Percentiles rank a stretch among this genome's conserved stretches.
These are phyloP conservation scores for Phoenix roebelenii DNA, from an alignment of 176 grass and related monocot species.

Conservation along the genomic window DNA sequence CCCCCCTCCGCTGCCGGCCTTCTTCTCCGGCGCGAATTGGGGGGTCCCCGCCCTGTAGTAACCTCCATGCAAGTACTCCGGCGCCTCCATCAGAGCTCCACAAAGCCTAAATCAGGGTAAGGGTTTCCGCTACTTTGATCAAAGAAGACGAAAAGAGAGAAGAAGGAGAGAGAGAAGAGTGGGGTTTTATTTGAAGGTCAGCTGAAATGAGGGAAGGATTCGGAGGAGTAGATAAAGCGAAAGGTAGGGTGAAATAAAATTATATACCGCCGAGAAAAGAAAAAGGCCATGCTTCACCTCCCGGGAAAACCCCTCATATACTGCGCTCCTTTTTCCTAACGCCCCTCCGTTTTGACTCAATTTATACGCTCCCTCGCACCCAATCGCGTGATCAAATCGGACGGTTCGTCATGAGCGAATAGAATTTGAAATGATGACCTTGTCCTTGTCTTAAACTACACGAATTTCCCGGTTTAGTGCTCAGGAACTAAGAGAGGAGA, in stretches of 20 bases:
- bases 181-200: slow-evolving; percentile 34
- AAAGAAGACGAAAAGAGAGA: slow-evolving; percentile 14
- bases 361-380: too few species aligned
- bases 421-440: too few species aligned
- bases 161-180: slow-evolving; percentile 24
- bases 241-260: slow-evolving; percentile 25
- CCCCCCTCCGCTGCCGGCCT: slow-evolving; percentile 21
- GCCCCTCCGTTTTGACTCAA: too few species aligned
- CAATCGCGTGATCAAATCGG: too few species aligned
- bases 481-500: too few species aligned
- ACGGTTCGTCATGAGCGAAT: too few species aligned
- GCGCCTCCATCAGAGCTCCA: slow-evolving; percentile 15
- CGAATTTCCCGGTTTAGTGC: too few species aligned
- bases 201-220: slow-evolving; percentile 47
- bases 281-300: neutral
- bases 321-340: neutral
- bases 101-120: neutral
- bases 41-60: slow-evolving; percentile 16
- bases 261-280: slow-evolving; percentile 5
- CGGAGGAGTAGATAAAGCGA: slow-evolving; percentile 69
- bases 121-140: slow-evolving; percentile 27
- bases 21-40: slow-evolving; percentile 33
- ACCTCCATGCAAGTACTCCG: slow-evolving; percentile 24
- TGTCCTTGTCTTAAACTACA: too few species aligned
- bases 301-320: too few species aligned